phyloP scores from a whole-genome alignment of 108 stramenopile genomes.

The Nitzschia palea region DNA sequence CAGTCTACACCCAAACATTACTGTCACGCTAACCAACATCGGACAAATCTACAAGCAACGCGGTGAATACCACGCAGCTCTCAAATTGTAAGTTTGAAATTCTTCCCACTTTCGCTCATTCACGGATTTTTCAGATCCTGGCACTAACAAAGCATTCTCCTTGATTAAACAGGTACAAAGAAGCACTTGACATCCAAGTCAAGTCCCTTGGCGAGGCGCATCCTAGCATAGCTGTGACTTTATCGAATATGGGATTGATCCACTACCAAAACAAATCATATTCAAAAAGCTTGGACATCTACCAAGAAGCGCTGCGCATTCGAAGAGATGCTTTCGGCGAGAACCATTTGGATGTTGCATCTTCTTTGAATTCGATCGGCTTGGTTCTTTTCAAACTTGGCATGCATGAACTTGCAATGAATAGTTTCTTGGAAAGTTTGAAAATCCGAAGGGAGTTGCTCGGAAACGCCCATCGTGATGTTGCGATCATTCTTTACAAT shows the following conservation, averaged over 20 bases:
- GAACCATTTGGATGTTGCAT: conserved; percentile 56
- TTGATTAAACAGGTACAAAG: conserved; percentile 34
- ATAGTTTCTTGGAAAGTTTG: conserved; percentile 55
- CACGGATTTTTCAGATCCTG: too few species aligned
- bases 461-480: conserved; percentile 52
- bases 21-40: conserved; percentile 69
- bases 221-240: conserved; percentile 50
- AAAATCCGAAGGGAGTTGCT: conserved; percentile 41
- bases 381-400: conserved; percentile 66
- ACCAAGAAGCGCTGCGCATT: conserved; percentile 54
- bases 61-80: conserved; percentile 54
- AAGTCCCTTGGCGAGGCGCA: conserved; percentile 37
- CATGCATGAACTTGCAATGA: conserved; percentile 46
- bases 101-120: too few species aligned
- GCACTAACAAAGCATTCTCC: neutral
- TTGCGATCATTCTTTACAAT: conserved; percentile 67
- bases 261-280: conserved; percentile 54
- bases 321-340: conserved; percentile 49
- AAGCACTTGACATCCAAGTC: conserved; percentile 52
- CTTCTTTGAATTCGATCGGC: conserved; percentile 66
- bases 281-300: conserved; percentile 46
- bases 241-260: conserved; percentile 63
- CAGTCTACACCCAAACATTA: conserved; percentile 55
- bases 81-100: conserved; percentile 34
- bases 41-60: conserved; percentile 62